Evolutionary conservation across 768 basidiomycete genomes (phyloP).

Genomic region (Lentinula edodes): DNA sequence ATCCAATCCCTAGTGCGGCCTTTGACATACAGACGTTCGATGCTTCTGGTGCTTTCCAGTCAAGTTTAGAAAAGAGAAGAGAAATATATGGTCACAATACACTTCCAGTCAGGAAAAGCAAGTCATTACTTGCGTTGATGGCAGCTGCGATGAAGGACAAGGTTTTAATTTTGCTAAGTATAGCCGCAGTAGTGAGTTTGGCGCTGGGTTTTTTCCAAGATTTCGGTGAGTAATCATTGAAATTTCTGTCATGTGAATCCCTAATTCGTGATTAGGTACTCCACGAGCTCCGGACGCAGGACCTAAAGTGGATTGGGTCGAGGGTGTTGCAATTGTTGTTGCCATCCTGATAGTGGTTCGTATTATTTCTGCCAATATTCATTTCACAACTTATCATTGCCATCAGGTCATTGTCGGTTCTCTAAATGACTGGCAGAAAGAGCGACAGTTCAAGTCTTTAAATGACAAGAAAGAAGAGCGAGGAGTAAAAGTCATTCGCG

Average conservation of each 20-base stretch:
- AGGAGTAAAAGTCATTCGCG: constrained; percentile 76
- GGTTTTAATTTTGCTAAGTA: constrained; percentile 85
- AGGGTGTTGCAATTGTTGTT: constrained; percentile 80
- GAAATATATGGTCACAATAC: constrained; percentile 73
- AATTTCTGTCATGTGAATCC: too few relatives aligned
- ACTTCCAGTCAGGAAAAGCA: constrained; percentile 64
- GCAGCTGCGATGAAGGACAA: constrained; percentile 87
- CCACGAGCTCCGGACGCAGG: constrained; percentile 43
- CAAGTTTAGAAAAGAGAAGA: constrained; percentile 54
- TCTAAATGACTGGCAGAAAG: constrained; percentile 97
- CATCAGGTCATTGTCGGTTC: constrained; percentile 82
- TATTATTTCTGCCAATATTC: constrained; percentile 4
- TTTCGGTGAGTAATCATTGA: constrained; percentile 44
- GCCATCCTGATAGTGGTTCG: constrained; percentile 72
- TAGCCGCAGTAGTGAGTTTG: constrained; percentile 90
- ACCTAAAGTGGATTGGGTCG: constrained; percentile 94
- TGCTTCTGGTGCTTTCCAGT: constrained; percentile 25
- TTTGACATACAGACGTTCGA: constrained; percentile 2
- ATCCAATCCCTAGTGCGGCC: constrained; percentile 21
- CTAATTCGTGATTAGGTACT: constrained; percentile 16
- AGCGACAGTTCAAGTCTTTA: constrained; percentile 87
- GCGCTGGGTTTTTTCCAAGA: constrained; percentile 94
- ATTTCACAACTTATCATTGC: not conserved
- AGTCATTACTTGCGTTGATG: constrained; percentile 72
- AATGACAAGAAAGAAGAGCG: constrained; percentile 97